Conservation (phyloP, 257 asterid species). For the Datura wrightii region DNA sequence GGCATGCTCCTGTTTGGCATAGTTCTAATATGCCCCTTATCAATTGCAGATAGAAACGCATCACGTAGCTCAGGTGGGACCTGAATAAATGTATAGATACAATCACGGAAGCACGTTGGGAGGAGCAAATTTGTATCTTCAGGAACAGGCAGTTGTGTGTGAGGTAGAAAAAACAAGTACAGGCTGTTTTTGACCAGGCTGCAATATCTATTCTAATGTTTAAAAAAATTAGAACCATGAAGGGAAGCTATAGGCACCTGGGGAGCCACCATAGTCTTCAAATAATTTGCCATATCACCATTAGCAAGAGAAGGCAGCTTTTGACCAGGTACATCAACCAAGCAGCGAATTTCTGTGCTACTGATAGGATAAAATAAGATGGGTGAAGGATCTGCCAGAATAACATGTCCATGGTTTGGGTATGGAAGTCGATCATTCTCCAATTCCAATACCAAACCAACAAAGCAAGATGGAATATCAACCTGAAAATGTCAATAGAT, state of each 20-base stretch:
- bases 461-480: constrained; percentile 59
- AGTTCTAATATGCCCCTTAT: constrained; percentile 55
- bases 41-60: constrained; percentile 53
- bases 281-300: constrained; percentile 61
- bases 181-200: not conserved
- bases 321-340: constrained; percentile 63
- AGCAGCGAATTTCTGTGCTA: constrained; percentile 54
- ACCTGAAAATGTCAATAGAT: constrained; percentile 43
- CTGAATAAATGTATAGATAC: constrained; percentile 34
- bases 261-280: constrained; percentile 56
- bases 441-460: constrained; percentile 47
- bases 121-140: not conserved
- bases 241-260: constrained; percentile 43
- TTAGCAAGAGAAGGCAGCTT: constrained; percentile 61
- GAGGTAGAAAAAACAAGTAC: not conserved
- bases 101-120: not conserved
- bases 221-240: not conserved
- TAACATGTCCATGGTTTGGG: constrained; percentile 59
- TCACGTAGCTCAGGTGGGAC: constrained; percentile 54
- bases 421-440: constrained; percentile 59
- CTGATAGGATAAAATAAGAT: constrained; percentile 60
- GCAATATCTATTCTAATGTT: not conserved
- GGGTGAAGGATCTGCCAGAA: constrained; percentile 62
- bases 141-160: not conserved
- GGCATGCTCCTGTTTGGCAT: constrained; percentile 72